Evolutionary conservation across 2,329 filamentous ascomycete species (phyloP), one percentile per base, ranked within the genome.

Genomic region (Monilinia polystroma): DNA sequence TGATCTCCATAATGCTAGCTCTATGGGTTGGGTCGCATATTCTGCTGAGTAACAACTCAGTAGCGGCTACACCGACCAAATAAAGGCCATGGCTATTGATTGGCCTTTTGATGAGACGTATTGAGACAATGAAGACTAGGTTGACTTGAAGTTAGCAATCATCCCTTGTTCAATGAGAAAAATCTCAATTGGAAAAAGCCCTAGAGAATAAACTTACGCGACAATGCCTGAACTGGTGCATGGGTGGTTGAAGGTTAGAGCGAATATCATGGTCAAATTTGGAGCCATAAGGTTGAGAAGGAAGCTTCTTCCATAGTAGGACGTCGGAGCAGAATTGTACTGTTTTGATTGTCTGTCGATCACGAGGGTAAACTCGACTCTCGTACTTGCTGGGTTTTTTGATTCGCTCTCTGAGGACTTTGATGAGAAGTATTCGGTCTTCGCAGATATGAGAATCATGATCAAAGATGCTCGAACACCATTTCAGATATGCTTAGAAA

Each of bases 301-400:
- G 32, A 35, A 6, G 32, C 32, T 35, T 35, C 32, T 35, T 35
- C 32, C 32, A 8, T 35, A 5, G 32, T 35, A 7, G 7, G 7
- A 8, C 2, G 32, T 35, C 32, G 5, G 32, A 7, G 32, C 32
- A 8, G 32, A 35, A 35, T 35, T 8, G 32, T 35, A 29, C 4
- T 35, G 32, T 35, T 35, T 3, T 35, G 32, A 35, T 35, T 35
- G 7, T 35, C 11, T 35, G 1, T 35, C 23, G 49, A 12, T 52
- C 23, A 3, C 4, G 49, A 14, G 5, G 11, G 16, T 26, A 23
- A 10, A 11, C 20, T 20, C 20, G 18, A 4, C 4, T 47, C 16
- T 20, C n/a, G 47, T 4, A 23, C 47, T 23, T 20, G 20, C n/a
- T 23, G 47, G 20, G 66, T 76, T 35, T 32, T 35, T 35, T 35